Conservation (phyloP, 2,329 filamentous ascomycete species). For the Knoxdaviesia proteae region DNA sequence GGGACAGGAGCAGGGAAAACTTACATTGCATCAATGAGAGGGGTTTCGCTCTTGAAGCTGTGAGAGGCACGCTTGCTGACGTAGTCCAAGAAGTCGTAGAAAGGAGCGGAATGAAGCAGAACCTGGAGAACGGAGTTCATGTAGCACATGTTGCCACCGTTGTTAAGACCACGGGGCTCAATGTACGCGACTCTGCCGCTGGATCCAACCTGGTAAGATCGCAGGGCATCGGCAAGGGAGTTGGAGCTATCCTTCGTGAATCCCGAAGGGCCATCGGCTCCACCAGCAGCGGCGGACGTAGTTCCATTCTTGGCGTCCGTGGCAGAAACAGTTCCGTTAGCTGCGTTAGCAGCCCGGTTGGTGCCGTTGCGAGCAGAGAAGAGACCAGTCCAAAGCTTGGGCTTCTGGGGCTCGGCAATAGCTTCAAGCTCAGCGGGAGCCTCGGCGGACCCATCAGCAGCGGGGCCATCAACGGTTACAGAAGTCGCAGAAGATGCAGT, state of each 20-base stretch:
- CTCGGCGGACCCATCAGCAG: slow-evolving; percentile 6
- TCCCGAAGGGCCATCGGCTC: slow-evolving; percentile 9
- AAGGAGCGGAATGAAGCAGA: slow-evolving; percentile 79
- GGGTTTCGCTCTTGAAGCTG: slow-evolving; percentile 89
- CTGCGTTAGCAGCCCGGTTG: slow-evolving; percentile 3
- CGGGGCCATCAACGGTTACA: slow-evolving; percentile 4
- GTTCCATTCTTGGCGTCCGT: slow-evolving; percentile 5
- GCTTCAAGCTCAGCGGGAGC: slow-evolving; percentile 5
- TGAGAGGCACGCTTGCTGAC: slow-evolving; percentile 65
- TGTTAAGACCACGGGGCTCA: slow-evolving; percentile 81
- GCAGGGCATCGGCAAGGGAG: slow-evolving; percentile 58
- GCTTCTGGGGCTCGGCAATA: slow-evolving; percentile 5
- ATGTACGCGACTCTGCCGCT: slow-evolving; percentile 57
- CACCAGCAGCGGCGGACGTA: slow-evolving; percentile 5
- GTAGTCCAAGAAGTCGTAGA: slow-evolving; percentile 83
- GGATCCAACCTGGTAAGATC: slow-evolving; percentile 46
- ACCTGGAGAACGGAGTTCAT: slow-evolving; percentile 99
- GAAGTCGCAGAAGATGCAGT: slow-evolving; percentile 4
- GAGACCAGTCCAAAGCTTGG: slow-evolving; percentile 5
- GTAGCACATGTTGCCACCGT: slow-evolving; percentile 98
- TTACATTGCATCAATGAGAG: slow-evolving; percentile 82
- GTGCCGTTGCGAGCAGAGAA: slow-evolving; percentile 1
- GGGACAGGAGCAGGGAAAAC: slow-evolving; percentile 12
- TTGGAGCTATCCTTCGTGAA: slow-evolving; percentile 25
- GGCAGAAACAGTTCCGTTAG: slow-evolving; percentile 10